Conservation (phyloP, 2,329 filamentous ascomycete genomes). For the Gaeumannomyces sp. region DNA sequence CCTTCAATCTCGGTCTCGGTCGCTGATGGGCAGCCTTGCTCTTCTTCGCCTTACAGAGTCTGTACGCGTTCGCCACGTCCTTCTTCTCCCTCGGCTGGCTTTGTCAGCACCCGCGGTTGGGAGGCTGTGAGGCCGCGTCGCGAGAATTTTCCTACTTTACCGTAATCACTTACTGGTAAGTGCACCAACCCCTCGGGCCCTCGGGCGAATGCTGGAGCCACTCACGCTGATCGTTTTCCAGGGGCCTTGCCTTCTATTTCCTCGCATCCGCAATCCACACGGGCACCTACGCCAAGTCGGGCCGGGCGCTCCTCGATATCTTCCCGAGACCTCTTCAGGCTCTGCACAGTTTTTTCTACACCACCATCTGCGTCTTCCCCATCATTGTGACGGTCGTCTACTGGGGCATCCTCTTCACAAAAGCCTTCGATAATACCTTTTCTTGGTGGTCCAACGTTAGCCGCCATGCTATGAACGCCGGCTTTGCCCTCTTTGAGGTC, state of each 20-base stretch:
- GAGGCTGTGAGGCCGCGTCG: constrained; percentile 39
- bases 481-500: constrained; percentile 72
- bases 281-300: constrained; percentile 52
- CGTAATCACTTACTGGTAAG: constrained; percentile 65
- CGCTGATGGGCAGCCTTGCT: neutral
- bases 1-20: neutral
- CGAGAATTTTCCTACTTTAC: constrained; percentile 77
- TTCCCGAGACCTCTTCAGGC: constrained; percentile 58
- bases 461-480: constrained; percentile 67
- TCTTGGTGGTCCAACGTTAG: constrained; percentile 61
- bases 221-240: neutral
- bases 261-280: constrained; percentile 63
- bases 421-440: constrained; percentile 40
- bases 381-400: constrained; percentile 66
- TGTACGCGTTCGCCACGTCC: constrained; percentile 66
- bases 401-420: constrained; percentile 56
- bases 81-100: constrained; percentile 64
- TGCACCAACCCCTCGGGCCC: neutral
- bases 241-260: constrained; percentile 71
- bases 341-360: constrained; percentile 59
- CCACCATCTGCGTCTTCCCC: constrained; percentile 56
- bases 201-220: neutral
- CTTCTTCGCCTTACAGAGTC: constrained; percentile 27
- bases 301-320: constrained; percentile 48
- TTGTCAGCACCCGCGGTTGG: constrained; percentile 41